phyloP scores from a whole-genome alignment of 441 rosid genomes.

The Breynia disticha region DNA sequence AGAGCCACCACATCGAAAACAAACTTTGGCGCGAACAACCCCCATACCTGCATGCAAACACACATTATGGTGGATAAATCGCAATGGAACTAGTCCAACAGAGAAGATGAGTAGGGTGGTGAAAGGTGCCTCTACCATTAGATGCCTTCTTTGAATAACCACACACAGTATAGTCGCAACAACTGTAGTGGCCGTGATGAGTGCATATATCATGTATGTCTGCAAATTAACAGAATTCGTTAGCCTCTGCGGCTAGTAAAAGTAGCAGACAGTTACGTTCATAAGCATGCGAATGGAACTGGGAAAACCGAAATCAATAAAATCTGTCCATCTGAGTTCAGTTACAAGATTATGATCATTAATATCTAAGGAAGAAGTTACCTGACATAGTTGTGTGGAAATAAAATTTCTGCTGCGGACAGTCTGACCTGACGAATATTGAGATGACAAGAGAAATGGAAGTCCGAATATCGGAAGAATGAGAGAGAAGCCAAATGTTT shows the following conservation, averaged over 20 bases:
- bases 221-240: constrained; percentile 12
- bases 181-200: constrained; percentile 43
- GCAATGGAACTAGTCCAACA: not conserved
- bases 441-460: constrained; percentile 43
- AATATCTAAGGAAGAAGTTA: constrained; percentile 15
- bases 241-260: too few species aligned
- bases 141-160: constrained; percentile 78
- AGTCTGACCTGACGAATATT: constrained; percentile 14
- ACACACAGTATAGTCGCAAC: constrained; percentile 68
- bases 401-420: constrained; percentile 13
- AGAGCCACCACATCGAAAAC: constrained; percentile 86
- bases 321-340: not conserved
- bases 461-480: constrained; percentile 76
- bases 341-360: not conserved
- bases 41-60: constrained; percentile 70
- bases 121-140: constrained; percentile 49
- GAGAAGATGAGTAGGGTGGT: too few species aligned
- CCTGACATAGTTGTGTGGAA: constrained; percentile 40
- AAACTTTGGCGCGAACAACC: constrained; percentile 89
- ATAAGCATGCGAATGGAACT: not conserved
- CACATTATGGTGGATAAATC: constrained; percentile 1
- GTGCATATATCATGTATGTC: constrained; percentile 73
- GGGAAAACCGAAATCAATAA: not conserved
- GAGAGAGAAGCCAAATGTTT: constrained; percentile 84
- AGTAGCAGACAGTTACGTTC: not conserved